A percentile compares a stretch with the other conserved stretches of the same genome.
These are phyloP conservation scores for Alectoria sarmentosa DNA, from an alignment of 495 filamentous ascomycete genomes.

Conservation along the genomic window DNA sequence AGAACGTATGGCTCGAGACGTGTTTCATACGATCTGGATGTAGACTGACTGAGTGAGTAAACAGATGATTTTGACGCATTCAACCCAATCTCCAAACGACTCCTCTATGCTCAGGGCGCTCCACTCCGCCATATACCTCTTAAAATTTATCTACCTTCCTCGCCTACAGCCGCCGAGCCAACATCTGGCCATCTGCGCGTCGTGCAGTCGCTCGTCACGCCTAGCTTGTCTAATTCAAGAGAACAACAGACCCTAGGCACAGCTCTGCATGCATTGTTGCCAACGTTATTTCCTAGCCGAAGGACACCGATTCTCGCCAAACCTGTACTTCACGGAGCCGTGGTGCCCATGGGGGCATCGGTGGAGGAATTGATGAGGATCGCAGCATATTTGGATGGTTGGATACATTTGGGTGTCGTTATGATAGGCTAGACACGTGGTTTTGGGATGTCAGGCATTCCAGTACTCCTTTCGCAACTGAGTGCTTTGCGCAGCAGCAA, in stretches of 20 bases:
- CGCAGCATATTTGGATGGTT: slow-evolving; percentile 86
- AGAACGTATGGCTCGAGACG: slow-evolving; percentile 51
- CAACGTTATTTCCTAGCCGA: slow-evolving; percentile 79
- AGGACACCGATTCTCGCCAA: slow-evolving; percentile 84
- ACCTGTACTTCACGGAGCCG: slow-evolving; percentile 79
- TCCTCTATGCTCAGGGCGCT: slow-evolving; percentile 66
- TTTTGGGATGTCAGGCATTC: slow-evolving; percentile 15
- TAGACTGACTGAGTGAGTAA: slow-evolving; percentile 6
- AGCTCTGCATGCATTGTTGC: slow-evolving; percentile 69
- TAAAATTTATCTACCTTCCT: slow-evolving; percentile 79
- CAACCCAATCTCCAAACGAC: slow-evolving; percentile 58
- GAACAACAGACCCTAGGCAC: slow-evolving; percentile 75
- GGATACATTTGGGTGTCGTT: slow-evolving; percentile 78
- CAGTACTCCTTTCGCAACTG: slow-evolving; percentile 18
- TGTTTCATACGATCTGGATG: neutral
- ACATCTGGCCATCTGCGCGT: slow-evolving; percentile 52
- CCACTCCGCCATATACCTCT: slow-evolving; percentile 77
- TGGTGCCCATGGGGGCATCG: slow-evolving; percentile 74
- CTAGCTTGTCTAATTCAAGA: slow-evolving; percentile 38
- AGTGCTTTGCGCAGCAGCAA: slow-evolving; percentile 20
- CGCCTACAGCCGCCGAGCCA: slow-evolving; percentile 36
- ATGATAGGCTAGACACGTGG: slow-evolving; percentile 48
- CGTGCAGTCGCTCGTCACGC: slow-evolving; percentile 59
- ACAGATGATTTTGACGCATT: slow-evolving; percentile 60
- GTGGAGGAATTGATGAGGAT: slow-evolving; percentile 77